Base-by-base conservation (phyloP, 305 asterid species). In the Fraxinus paxiana region DNA sequence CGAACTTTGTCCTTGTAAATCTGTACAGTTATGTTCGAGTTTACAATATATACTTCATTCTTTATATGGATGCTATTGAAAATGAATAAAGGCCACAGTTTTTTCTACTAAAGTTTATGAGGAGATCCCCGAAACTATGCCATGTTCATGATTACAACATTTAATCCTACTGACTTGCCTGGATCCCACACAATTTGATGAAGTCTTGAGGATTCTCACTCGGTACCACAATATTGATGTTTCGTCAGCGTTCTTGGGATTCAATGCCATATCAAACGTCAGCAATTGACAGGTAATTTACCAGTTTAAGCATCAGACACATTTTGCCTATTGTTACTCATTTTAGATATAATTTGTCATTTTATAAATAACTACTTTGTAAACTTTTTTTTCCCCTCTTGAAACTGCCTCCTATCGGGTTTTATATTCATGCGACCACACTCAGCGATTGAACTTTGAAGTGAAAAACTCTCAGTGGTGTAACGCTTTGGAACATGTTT, bases 1-100 rank as follows among this genome's bases (percentile, higher is more conserved):
- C 51, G 81, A 73, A 35, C 75, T 76, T 77, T 77, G 78, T 82
- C 89, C 84, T 83, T 65, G 87, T 83, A 79, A 71, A 83, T 82
- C 85, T 87, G 88, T 87, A 84, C 84, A 85, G 87, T 84, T 84
- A 74, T 82, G 78, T 74, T 48, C 24, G 80, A 85, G 85, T 83
- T 74, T 38, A 43, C 82, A 73, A 54, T 80, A 82, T 84, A 77
- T 83, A 37, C 80, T 84, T 79, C 77, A 77, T 88, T 82, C 84
- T 82, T 85, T 41, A 20, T 77, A 73, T 65, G 78, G 86, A 56
- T 85, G 85, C 83, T 73, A 69, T 81, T 75, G 7, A 48, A 51
- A 51, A 51, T 51, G 61, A 51, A 51, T 51, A 51, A 17, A 8
- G 61, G 22, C 61, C 22, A 2, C 20, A 2, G 70, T 0, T 24